Base-by-base conservation (phyloP, 2,329 filamentous ascomycete genomes). In the Botrytis squamosa region DNA sequence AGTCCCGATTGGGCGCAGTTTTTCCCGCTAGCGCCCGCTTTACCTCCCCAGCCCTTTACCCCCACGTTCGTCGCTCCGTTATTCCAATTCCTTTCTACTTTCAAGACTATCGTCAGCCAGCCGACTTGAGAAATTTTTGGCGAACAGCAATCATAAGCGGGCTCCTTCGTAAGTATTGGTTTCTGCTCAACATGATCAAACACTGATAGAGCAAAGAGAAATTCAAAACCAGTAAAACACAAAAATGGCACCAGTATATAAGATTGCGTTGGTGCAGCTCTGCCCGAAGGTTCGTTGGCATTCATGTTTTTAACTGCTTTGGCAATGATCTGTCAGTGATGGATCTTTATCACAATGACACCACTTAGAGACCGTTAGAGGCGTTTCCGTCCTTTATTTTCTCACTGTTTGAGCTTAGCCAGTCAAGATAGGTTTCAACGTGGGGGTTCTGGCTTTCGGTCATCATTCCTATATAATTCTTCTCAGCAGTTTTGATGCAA, bases 191-290 rank as follows among this genome's bases (percentile, higher is more conserved):
- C 6, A 29, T 8, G 22, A 42, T 16, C 22, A 42, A 29, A 42
- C 7, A 57, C 65, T 68, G n/a, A 68, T 57, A 4, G 25, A 18
- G 22, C 4, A 25, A 6, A 40, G 22, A 42, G 25, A 55, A n/a
- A 18, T 42, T 42, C 25, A 3, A 29, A 9, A 57, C 4, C 36
- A 42, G 3, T 9, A 42, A 33, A 57, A 1, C n/a, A 29, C 25
- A 57, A 59, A 36, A 7, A 73, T 73, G 71, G 71, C 66, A 25
- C 36, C 55, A 52, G 25, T 62, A 20, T 70, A 70, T 38, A 73
- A 73, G 46, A 40, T 73, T 44, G 71, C 71, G 20, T 69, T 73
- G n/a, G 46, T 73, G 20, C 71, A 73, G 65, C 66, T 73, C 16
- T 62, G 44, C 60, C 64, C 65, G 0, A 73, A 73, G 71, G 71